These are phyloP conservation scores for Zea mays DNA, from an alignment of 176 grass and related monocot species.

Conservation along the genomic window DNA sequence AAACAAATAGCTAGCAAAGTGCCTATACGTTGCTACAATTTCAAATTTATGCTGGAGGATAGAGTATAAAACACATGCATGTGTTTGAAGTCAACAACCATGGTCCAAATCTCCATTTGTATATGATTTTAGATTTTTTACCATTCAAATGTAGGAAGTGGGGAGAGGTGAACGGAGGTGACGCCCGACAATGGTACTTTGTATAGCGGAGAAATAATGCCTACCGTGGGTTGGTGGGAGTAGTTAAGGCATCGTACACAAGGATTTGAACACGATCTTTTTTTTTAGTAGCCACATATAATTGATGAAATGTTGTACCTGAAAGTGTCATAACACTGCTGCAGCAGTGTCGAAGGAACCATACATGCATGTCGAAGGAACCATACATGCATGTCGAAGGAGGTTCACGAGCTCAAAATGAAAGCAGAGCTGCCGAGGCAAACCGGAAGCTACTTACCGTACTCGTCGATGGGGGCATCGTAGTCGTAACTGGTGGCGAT, in stretches of 20 bases:
- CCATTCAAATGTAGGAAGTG: too few species aligned
- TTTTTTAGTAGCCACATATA: background rate
- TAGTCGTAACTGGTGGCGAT: constrained; percentile 99
- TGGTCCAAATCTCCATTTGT: too few species aligned
- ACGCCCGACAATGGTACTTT: too few species aligned
- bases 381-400: background rate
- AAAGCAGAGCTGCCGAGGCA: background rate
- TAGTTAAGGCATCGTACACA: background rate
- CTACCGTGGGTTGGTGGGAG: background rate
- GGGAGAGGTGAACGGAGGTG: too few species aligned
- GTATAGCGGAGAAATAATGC: too few species aligned
- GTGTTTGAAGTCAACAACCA: too few species aligned
- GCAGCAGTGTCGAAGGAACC: background rate
- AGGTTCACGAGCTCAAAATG: background rate
- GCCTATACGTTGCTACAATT: too few species aligned
- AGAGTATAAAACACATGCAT: too few species aligned
- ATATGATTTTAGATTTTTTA: too few species aligned
- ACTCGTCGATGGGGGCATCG: constrained; percentile 96
- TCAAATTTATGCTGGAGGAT: too few species aligned
- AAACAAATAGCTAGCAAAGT: too few species aligned
- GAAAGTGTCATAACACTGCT: background rate
- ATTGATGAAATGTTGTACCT: background rate
- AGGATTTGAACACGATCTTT: background rate
- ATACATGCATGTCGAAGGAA: background rate
- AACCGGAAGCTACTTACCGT: constrained; percentile 53